Percentiles rank a stretch among this genome's conserved stretches.
These are phyloP conservation scores for Pleomassaria siparia DNA, from an alignment of 2,329 filamentous ascomycete species.

Conservation along the genomic window DNA sequence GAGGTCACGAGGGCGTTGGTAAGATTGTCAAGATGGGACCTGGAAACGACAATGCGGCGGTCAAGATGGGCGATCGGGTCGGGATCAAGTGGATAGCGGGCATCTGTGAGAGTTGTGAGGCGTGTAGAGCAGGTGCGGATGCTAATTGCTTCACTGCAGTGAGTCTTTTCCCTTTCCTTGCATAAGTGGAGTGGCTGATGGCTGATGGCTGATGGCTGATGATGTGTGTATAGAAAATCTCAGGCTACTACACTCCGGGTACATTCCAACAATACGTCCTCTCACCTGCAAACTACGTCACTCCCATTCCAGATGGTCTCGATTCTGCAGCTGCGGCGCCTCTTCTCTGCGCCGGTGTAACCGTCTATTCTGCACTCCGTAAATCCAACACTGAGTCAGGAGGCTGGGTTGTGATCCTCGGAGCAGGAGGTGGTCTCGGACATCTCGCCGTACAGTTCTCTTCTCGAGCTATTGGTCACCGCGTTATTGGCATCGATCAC, in stretches of 20 bases:
- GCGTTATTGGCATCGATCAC: slow-evolving; percentile 67
- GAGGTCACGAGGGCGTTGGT: slow-evolving; percentile 70
- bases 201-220: neutral
- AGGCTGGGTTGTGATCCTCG: slow-evolving; percentile 60
- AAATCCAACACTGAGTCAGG: slow-evolving; percentile 62
- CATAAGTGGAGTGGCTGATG: neutral
- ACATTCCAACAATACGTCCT: slow-evolving; percentile 73
- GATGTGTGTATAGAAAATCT: slow-evolving; percentile 51
- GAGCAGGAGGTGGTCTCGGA: slow-evolving; percentile 64
- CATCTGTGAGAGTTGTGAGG: slow-evolving; percentile 51
- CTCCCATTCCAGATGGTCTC: slow-evolving; percentile 65
- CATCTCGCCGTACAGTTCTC: slow-evolving; percentile 65
- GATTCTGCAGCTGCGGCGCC: slow-evolving; percentile 64
- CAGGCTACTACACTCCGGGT: slow-evolving; percentile 68
- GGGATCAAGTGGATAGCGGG: slow-evolving; percentile 69
- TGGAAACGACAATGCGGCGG: slow-evolving; percentile 55
- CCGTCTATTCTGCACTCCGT: slow-evolving; percentile 66
- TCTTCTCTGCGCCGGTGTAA: slow-evolving; percentile 62
- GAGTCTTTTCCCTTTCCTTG: slow-evolving; percentile 14
- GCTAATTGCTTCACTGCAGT: slow-evolving; percentile 36
- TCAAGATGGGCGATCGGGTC: slow-evolving; percentile 68
- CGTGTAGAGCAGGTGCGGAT: slow-evolving; percentile 49
- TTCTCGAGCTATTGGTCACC: slow-evolving; percentile 60
- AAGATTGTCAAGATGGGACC: slow-evolving; percentile 66
- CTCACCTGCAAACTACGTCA: slow-evolving; percentile 67